Base-by-base conservation (phyloP, 2,329 filamentous ascomycete genomes). In the Stenocarpella maydis region DNA sequence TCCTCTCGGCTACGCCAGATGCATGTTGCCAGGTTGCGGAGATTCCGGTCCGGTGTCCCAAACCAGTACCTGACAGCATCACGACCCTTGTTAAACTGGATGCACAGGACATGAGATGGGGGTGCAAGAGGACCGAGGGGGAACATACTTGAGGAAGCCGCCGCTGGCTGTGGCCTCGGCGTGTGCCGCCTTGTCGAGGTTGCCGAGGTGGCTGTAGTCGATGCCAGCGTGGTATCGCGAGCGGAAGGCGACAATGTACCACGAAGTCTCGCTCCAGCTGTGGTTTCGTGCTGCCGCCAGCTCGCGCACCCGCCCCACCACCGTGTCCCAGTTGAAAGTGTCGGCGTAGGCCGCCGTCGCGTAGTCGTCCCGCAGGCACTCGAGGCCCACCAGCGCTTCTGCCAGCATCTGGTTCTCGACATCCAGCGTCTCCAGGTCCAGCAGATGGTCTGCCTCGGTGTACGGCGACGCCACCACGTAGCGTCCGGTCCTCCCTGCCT, bases 191-290 rank as follows among this genome's bases (percentile, higher is more conserved):
- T 91, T 90, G 80, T 97, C 95, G 39, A 97, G 85, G 31, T 85
- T 84, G 49, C 90, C 90, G 47, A 97, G 85, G 69, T 91, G 85
- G 14, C 87, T 87, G 70, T 89, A 88, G 72, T 93, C 88, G 1
- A 91, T 91, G 15, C 84, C 87, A 2, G 86, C 84, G 45, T 90
- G 89, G 68, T 97, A 88, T 72, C 85, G 87, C 7, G 92, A 95
- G 19, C 93, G 87, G 80, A 97, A 97, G 5, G 91, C 91, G 49
- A 97, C 94, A 68, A 96, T 90, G 80, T 95, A 97, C 82, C 95
- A 97, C 34, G 83, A 85, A 61, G 85, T 86, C 70, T 85, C 82
- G 66, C 83, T 86, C 89, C 92, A 95, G 2, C 69, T 71, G 72
- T 86, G 80, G 7, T 80, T 80, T 15, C 85, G 84, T 10, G 80